Base-by-base conservation (phyloP, 1,284 basidiomycete species). In the Pseudozyma sp. region DNA sequence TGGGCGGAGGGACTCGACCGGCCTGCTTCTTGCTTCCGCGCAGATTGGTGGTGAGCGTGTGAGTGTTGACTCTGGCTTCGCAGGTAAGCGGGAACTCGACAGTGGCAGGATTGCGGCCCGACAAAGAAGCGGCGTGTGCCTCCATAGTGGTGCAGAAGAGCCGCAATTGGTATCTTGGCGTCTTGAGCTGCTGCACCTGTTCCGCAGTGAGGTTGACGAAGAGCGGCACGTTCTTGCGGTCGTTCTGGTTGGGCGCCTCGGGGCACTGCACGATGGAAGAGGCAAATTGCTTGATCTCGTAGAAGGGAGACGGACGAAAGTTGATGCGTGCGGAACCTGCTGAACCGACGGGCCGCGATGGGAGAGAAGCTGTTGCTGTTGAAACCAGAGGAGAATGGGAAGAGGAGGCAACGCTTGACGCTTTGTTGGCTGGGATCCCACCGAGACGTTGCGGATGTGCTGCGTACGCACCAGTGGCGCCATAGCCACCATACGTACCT, bases 31-130 rank as follows among this genome's bases (percentile, higher is more conserved):
- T 82, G 57, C 70, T 83, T 14, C 82, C 80, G 19, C 72, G 65
- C 16, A 84, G 66, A 35, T 76, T 83, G 30, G 55, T 68, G 3
- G 75, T 66, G 2, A 82, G 68, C 3, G 64, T 43, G 3, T 44
- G 48, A 1, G 54, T 62, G 52, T 84, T 84, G 54, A 84, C 78
- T 6, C 77, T 60, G 1, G 70, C 75, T 49, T 84, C 81, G 60
- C 81, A 78, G 1, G 70, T 71, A 10, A 69, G 67, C 17, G 82
- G 82, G 52, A 83, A 84, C 39, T 82, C 80, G 45, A 82, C 57
- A 3, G 70, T 71, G 3, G 78, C 76, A 2, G 59, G 62, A 37
- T 57, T 54, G 43, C 65, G 61, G 7, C 60, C 68, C 1, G 56
- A 73, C 10, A 71, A 55, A 8, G 73, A 71, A 7, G 70, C 75